A percentile compares a stretch with the other conserved stretches of the same genome.
These are phyloP conservation scores for Capsella rubella DNA, from an alignment of 441 rosid genomes.

Conservation along the genomic window DNA sequence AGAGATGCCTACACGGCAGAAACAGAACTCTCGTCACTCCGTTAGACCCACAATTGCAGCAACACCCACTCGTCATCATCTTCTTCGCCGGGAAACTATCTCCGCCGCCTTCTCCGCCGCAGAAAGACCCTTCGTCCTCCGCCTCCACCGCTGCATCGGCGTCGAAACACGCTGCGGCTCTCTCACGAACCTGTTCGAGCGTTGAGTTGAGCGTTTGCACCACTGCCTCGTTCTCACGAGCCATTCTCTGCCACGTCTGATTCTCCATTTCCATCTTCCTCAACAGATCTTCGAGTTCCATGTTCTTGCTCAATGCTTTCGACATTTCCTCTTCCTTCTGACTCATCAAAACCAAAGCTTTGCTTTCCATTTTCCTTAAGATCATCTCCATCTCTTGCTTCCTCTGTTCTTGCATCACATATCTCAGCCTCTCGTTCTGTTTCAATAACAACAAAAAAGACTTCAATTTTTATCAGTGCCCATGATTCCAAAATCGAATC, in stretches of 20 bases:
- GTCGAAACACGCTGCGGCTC: conserved; percentile 53
- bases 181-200: conserved; percentile 58
- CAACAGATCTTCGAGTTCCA: conserved; percentile 64
- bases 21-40: conserved; percentile 56
- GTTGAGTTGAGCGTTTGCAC: conserved; percentile 56
- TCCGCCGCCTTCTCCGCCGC: conserved; percentile 19
- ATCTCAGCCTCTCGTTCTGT: conserved; percentile 73
- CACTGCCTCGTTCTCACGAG: conserved; percentile 71
- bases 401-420: conserved; percentile 65
- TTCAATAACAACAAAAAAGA: background rate
- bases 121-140: conserved; percentile 39
- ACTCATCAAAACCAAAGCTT: conserved; percentile 50
- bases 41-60: conserved; percentile 47
- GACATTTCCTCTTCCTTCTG: conserved; percentile 76
- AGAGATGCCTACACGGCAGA: conserved; percentile 91
- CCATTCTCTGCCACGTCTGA: conserved; percentile 70
- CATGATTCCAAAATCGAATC: conserved; percentile 9
- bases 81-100: conserved; percentile 22
- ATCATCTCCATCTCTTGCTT: conserved; percentile 54
- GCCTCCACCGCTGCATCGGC: background rate
- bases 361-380: conserved; percentile 54
- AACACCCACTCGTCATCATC: conserved; percentile 36
- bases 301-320: conserved; percentile 51
- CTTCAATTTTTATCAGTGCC: background rate
- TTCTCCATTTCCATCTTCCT: conserved; percentile 67